Conservation (phyloP, 306 rosid species). For the barrel medic (Medicago truncatula) region DNA sequence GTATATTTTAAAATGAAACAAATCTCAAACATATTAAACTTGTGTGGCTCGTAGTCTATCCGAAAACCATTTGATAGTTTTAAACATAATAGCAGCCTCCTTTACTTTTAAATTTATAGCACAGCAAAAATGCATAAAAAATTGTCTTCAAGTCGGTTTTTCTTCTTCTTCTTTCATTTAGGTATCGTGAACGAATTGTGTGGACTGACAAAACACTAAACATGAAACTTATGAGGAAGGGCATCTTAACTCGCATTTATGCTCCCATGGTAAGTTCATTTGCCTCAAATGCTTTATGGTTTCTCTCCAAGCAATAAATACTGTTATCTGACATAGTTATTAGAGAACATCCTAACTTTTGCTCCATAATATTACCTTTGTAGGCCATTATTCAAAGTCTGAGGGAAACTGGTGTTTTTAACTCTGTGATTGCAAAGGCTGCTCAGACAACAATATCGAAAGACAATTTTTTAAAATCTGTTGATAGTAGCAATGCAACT, state of each 20-base stretch:
- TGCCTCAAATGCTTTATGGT: conserved; percentile 16
- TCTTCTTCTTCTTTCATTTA: conserved; percentile 46
- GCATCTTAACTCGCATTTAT: conserved; percentile 83
- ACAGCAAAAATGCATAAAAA: neutral
- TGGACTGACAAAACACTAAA: conserved; percentile 77
- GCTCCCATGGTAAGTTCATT: conserved; percentile 75
- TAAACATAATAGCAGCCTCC: conserved; percentile 10
- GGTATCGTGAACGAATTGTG: conserved; percentile 90
- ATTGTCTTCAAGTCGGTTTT: conserved; percentile 18
- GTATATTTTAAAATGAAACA: conserved; percentile 7
- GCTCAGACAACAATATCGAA: conserved; percentile 57
- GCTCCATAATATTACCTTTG: conserved; percentile 26
- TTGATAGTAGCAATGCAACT: conserved; percentile 74
- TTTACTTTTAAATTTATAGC: neutral
- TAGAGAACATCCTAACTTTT: conserved; percentile 22
- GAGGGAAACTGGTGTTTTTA: conserved; percentile 79
- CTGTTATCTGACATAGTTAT: conserved; percentile 5
- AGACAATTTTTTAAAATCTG: conserved; percentile 70
- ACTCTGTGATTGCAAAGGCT: conserved; percentile 71
- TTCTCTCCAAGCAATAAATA: conserved; percentile 33
- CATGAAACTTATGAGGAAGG: conserved; percentile 79
- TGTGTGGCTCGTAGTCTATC: neutral
- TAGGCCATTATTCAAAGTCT: conserved; percentile 84
- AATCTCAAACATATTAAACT: neutral
- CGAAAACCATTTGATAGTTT: neutral